These are phyloP conservation scores for Elymus sibiricus DNA, from an alignment of 176 grass and related monocot genomes.

Conservation along the genomic window DNA sequence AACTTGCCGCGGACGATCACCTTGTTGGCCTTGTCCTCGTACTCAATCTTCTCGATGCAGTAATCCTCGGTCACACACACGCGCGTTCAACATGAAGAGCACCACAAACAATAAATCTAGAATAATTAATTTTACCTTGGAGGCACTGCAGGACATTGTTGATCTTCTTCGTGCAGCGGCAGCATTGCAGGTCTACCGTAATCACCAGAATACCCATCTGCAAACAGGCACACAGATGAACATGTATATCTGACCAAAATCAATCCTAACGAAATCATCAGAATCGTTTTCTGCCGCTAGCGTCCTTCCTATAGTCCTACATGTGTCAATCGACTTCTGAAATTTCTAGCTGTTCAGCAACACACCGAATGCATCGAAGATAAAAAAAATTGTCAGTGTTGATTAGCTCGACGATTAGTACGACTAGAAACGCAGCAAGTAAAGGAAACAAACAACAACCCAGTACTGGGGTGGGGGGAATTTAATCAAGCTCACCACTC, in stretches of 20 bases:
- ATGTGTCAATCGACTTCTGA: not conserved
- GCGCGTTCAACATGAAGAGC: too few relatives aligned
- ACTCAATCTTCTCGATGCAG: slow-evolving; percentile 35
- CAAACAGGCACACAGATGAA: not conserved
- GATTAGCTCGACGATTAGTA: not conserved
- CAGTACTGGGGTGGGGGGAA: not conserved
- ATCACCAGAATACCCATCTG: slow-evolving; percentile 35
- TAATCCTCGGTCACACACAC: not conserved
- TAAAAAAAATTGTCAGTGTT: too few relatives aligned
- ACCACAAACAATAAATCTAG: too few relatives aligned
- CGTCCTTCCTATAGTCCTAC: not conserved
- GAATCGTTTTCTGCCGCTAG: not conserved
- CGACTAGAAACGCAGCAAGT: not conserved
- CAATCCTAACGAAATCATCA: not conserved
- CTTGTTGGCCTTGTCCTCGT: not conserved
- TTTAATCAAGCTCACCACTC: not conserved
- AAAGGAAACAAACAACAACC: not conserved
- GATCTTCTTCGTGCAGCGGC: slow-evolving; percentile 23
- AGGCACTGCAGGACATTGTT: slow-evolving; percentile 9
- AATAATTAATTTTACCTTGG: slow-evolving; percentile 3
- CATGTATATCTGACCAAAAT: not conserved
- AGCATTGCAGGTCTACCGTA: slow-evolving; percentile 10
- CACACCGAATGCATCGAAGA: too few relatives aligned
- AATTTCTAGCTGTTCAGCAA: not conserved
- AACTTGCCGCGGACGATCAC: slow-evolving; percentile 32